Base-by-base conservation (phyloP, 1,284 basidiomycete species). In the Apiotrichum akiyoshidainum region DNA sequence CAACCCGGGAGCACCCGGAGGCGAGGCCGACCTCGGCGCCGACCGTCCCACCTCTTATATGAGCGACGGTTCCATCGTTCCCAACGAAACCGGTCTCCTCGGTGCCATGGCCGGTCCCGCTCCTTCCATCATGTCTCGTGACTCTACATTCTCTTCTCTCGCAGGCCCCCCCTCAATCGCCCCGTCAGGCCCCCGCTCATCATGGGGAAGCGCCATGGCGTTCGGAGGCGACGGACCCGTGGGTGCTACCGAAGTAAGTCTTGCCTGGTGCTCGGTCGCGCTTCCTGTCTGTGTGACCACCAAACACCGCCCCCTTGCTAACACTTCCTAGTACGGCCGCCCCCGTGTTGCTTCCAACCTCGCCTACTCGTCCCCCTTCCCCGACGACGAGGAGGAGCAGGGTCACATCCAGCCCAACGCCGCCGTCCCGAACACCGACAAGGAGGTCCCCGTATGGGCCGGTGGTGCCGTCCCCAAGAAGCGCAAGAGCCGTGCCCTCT, bases 101-200 rank as follows among this genome's bases (percentile, higher is more conserved):
- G 62, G 62, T 9, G 54, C 52, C 10, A 33, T 22, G 14, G 35
- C 45, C 35, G 49, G 21, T 26, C 62, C 57, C 58, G 56, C 73
- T 60, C 39, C 73, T 63, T 55, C 75, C 68, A 34, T 73, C 68
- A 65, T 74, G 48, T 73, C 71, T 22, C 58, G 73, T 31, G 71
- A 75, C 57, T 75, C 73, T 42, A 74, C 74, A 2, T 63, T 67
- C 48, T 55, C 57, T 14, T 63, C 59, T 14, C 55, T 65, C 17
- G 52, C 46, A 16, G 42, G 22, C 5, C 46, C 60, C 1, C 60
- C 64, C 5, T 58, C 64, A 9, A 51, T 59, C 39, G 10, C 41
- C 7, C 44, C 34, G 19, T 33, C 52, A 48, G 48, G 39, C 19
- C 40, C 55, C 34, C 60, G 60, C 11, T 57, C 57, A 4, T 61